Evolutionary conservation across 192 early-diverging fungal genomes (phyloP).

Genomic region (Coemansia sp.): DNA sequence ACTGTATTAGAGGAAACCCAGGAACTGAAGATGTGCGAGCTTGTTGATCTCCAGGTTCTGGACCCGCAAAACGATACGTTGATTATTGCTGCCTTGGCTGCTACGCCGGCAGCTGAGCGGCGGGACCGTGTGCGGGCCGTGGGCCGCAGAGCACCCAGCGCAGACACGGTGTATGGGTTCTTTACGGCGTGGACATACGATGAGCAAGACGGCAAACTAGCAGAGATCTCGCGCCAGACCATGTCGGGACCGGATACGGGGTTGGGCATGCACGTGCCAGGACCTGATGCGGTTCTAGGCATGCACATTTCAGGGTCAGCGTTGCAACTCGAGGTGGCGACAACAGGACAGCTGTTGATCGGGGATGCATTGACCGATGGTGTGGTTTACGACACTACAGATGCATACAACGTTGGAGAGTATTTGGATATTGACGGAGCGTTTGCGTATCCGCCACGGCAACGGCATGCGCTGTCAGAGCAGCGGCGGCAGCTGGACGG

Average conservation of each 20-base stretch:
- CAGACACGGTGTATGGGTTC: not conserved
- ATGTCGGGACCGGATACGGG: not conserved
- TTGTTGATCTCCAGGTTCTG: conserved; percentile 18
- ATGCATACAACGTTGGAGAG: not conserved
- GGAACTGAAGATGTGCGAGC: not conserved
- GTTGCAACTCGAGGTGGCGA: conserved; percentile 25
- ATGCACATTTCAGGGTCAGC: conserved; percentile 31
- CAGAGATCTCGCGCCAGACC: conserved; percentile 3
- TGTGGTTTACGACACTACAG: not conserved
- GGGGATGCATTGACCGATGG: conserved; percentile 18
- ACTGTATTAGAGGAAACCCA: not conserved
- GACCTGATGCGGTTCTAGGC: conserved; percentile 14
- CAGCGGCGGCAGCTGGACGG: conserved; percentile 41
- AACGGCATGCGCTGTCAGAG: conserved; percentile 26
- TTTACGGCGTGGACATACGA: conserved; percentile 32
- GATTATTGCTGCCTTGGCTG: conserved; percentile 22
- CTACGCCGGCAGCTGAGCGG: not conserved
- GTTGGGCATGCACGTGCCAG: conserved; percentile 25
- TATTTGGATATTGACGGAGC: conserved; percentile 5
- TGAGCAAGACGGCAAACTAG: not conserved
- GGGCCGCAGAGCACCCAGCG: not conserved
- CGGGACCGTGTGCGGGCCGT: not conserved
- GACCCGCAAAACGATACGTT: not conserved
- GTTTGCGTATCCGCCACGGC: conserved; percentile 25
- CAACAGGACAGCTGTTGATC: conserved; percentile 15